Base-by-base conservation (phyloP, 345 rosid genomes). In the Alliaria petiolata region DNA sequence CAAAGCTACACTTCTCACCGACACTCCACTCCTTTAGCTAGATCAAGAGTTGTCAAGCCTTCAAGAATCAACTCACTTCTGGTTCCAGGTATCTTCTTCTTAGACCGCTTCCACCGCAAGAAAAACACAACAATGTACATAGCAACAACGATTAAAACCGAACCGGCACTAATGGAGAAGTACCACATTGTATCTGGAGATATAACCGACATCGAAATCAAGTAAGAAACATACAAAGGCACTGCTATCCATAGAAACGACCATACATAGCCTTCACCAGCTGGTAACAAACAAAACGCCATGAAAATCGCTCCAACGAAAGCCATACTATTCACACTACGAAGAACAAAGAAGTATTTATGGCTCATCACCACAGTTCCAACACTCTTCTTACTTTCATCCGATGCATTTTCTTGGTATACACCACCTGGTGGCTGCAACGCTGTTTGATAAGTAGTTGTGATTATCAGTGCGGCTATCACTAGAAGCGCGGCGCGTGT, bases 401-500 rank as follows among this genome's bases (percentile, higher is more conserved):
- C 46, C 11, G 47, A 2, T 55, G 70, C 70, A 34, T 44, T 36
- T 49, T 52, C 72, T 44, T 67, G 71, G 47, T 70, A 67, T 43
- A 79, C 62, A 28, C 78, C 81, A 3, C 76, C 79, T 50, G 76
- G 63, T 19, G 82, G 82, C 54, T 60, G 64, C 28, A 83, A 71
- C 2, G 75, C 68, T 4, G 80, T 69, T 33, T 65, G 70, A 34
- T 61, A 81, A 5, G 82, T 76, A 9, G 81, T 57, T 10, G 82
- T 70, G 14, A 80, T 76, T 35, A 76, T 78, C 39, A 81, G 8
- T 7, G 78, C 65, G 1, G 68, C 61, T 35, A 76, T 79, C 46
- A 81, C 81, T 11, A 80, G 69, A 22, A 83, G 61, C 0, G 67
- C 58, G 19, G 47, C 71, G 1, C 79, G 47, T 25, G 40, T 42